Base-by-base conservation (phyloP, 2,329 filamentous ascomycete genomes). In the Claviceps capensis region DNA sequence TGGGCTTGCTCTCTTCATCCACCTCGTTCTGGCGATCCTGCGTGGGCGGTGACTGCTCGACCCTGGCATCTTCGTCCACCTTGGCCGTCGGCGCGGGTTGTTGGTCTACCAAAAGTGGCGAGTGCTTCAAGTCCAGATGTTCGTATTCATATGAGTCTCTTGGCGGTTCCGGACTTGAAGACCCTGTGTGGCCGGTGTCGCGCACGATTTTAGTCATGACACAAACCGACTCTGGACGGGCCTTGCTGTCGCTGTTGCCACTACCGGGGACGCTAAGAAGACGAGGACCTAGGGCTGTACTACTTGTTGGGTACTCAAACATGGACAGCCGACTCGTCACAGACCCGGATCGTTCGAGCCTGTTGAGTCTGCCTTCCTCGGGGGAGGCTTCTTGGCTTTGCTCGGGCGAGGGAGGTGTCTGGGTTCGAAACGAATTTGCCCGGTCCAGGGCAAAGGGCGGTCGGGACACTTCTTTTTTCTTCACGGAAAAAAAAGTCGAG, bases 141-240 rank as follows among this genome's bases (percentile, higher is more conserved):
- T 62, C 64, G 55, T 69, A 74, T 17, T 79, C 77, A 2, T 62
- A 65, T 17, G 63, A 60, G 49, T 73, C 72, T 40, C 63, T 67
- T 2, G 65, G 66, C 2, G 64, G 59, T 17, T 77, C 74, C 2
- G 70, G 61, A 19, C 64, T 63, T 53, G 65, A 69, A 5, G 67
- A 65, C 43, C 69, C 67, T 19, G 64, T 64, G 37, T 26, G 7
- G 26, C 77, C 65, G 11, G 76, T 72, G 57, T 86, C 85, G 47
- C 88, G 81, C 40, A 95, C 72, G 56, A 95, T 95, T 49, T 84
- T 81, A 48, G 90, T 87, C 17, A 86, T 93, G 11, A 95, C 89
- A 46, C 89, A 90, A n/a, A 95, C 81, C 0, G 88, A 90, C 61
- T 90, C 87, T 5, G 83, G 77, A 1, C 72, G 71, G 5, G 75